Evolutionary conservation across 177 flowering plant species (phyloP).

Genomic region (Vitis hybrid): DNA sequence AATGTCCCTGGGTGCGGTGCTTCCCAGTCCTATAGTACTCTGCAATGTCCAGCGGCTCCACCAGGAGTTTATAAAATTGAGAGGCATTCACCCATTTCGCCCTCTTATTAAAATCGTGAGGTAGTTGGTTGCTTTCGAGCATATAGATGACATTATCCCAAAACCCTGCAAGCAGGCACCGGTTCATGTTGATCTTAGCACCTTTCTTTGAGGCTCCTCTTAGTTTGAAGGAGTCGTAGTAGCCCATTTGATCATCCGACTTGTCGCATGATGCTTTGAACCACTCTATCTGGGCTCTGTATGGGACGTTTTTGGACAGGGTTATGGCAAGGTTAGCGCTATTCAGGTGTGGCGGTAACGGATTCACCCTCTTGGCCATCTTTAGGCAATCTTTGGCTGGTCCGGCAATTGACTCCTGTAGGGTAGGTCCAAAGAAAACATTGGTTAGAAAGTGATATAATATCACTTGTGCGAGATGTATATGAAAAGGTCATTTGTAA

Average conservation of each 20-base stretch:
- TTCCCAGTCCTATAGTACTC: constrained; percentile 49
- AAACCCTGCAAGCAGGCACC: constrained; percentile 52
- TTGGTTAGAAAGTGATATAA: too few relatives aligned
- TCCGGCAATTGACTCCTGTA: constrained; percentile 31
- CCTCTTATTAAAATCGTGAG: constrained; percentile 57
- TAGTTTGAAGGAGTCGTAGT: constrained; percentile 73
- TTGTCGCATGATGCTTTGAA: constrained; percentile 57
- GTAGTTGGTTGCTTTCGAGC: constrained; percentile 62
- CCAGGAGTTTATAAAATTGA: constrained; percentile 65
- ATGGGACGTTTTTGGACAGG: constrained; percentile 46
- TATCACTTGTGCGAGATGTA: too few relatives aligned
- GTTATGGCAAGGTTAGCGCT: constrained; percentile 48
- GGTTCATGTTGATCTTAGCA: constrained; percentile 46
- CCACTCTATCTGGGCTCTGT: constrained; percentile 78
- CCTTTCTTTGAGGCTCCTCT: constrained; percentile 42
- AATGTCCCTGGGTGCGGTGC: constrained; percentile 57
- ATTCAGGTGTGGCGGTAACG: constrained; percentile 52
- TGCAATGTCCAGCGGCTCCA: constrained; percentile 85
- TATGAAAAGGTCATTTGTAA: too few relatives aligned
- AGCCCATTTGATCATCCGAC: constrained; percentile 57
- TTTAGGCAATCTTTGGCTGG: constrained; percentile 44
- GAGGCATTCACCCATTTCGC: constrained; percentile 66
- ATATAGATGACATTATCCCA: constrained; percentile 57
- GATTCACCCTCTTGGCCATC: constrained; percentile 37
- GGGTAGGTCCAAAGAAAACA: not conserved